Evolutionary conservation across 345 rosid genomes (phyloP).

Genomic region (Gossypium herbaceum): DNA sequence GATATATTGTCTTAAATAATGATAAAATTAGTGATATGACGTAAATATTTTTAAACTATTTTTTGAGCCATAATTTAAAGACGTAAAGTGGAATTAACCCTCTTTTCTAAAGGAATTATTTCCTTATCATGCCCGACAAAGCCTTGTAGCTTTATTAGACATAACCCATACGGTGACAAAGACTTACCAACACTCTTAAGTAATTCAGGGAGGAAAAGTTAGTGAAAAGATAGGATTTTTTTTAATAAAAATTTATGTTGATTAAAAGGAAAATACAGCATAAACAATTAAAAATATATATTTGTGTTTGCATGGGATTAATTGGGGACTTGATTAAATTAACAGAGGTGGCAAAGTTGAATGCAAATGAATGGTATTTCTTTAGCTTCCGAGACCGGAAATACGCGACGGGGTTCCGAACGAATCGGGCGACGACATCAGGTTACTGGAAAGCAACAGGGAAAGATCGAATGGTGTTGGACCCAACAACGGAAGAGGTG

Average conservation of each 20-base stretch:
- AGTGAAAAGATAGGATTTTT: not conserved
- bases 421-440: constrained; percentile 73
- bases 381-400: constrained; percentile 93
- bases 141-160: constrained; percentile 15
- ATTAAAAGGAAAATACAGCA: constrained; percentile 2
- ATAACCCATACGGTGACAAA: constrained; percentile 13
- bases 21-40: no score
- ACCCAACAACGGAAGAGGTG: constrained; percentile 51
- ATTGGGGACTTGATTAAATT: not conserved
- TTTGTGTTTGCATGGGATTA: constrained; percentile 2
- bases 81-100: no score
- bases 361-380: constrained; percentile 94
- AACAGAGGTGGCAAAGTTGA: constrained; percentile 91
- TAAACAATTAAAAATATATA: not conserved
- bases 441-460: constrained; percentile 99
- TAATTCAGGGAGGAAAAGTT: not conserved
- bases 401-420: constrained; percentile 86
- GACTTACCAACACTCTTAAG: constrained; percentile 11
- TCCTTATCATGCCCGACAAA: not conserved
- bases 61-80: no score
- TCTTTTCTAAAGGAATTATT: no score
- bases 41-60: no score
- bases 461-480: constrained; percentile 80
- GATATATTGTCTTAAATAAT: no score
- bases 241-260: not conserved